phyloP scores from a whole-genome alignment of 2,329 filamentous ascomycete genomes.

The Trichoderma endophyticum region DNA sequence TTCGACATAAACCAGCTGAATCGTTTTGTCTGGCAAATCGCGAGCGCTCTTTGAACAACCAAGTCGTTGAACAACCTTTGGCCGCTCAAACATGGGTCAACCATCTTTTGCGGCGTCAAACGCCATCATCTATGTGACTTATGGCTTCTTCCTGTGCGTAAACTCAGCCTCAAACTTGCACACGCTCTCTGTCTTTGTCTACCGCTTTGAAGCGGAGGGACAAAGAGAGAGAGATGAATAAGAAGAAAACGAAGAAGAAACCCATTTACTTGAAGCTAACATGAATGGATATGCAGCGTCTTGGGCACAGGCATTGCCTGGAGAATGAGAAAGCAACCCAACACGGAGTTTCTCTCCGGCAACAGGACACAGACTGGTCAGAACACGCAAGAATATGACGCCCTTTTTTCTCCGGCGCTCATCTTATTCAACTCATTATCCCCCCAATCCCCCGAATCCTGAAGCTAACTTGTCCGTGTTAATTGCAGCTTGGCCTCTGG shows the following conservation, averaged over 20 bases:
- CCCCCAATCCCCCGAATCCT: neutral
- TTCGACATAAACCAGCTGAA: neutral
- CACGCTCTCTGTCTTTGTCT: neutral
- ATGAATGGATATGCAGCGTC: slow-evolving; percentile 43
- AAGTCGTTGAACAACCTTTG: neutral
- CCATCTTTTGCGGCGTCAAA: slow-evolving; percentile 75
- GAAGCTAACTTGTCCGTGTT: slow-evolving; percentile 30
- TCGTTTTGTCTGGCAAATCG: neutral
- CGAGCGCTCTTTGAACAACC: neutral
- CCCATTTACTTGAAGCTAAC: slow-evolving; percentile 20
- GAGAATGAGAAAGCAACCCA: slow-evolving; percentile 60
- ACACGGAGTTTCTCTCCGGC: slow-evolving; percentile 68
- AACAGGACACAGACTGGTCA: slow-evolving; percentile 84
- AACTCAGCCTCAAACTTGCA: neutral
- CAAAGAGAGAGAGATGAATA: too few relatives aligned
- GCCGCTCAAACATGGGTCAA: slow-evolving; percentile 58
- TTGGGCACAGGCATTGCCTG: slow-evolving; percentile 60
- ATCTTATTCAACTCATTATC: neutral
- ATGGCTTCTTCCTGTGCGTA: slow-evolving; percentile 70
- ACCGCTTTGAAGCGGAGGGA: neutral
- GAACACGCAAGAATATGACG: slow-evolving; percentile 25
- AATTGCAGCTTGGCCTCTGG: slow-evolving; percentile 67
- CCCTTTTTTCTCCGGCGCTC: neutral
- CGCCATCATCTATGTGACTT: slow-evolving; percentile 78
- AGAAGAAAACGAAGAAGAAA: neutral